Evolutionary conservation across 257 asterid species (phyloP), one percentile per base, ranked within the genome.

Genomic region (Salvia hispanica): DNA sequence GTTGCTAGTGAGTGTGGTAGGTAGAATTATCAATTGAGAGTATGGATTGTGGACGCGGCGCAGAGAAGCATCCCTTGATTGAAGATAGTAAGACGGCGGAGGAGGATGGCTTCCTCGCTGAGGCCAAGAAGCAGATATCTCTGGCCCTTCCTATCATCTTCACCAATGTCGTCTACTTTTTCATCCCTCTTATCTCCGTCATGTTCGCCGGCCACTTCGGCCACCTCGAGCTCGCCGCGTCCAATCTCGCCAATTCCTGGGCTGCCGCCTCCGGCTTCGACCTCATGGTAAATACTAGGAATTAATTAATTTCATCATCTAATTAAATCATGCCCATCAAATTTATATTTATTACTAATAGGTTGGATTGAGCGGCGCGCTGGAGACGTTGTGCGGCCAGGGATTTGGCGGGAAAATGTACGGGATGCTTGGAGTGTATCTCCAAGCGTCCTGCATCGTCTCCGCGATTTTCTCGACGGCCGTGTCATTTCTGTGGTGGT

Each of bases 191-290:
- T 0, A 80, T 81, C 46, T 86, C 97, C 0, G 95, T 91, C 28
- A 89, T 91, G 98, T 91, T 83, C 59, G 91, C 88, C 58, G 96
- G 97, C 69, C 95, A 91, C 76, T 79, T 88, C 63, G 97, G 96
- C 10, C 70, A 88, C 0, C 87, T 84, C 72, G 81, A 82, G 48
- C 88, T 91, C 9, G 98, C 98, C 1, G 94, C 78, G 25, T 58
- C 96, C 0, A 91, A 76, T 58, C 89, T 91, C 3, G 98, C 90
- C 6, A 85, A 85, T 70, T 87, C 96, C 0, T 87, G 90, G 96
- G 91, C 88, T 6, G 15, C 78, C 13, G 91, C 81, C 67, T 51
- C 92, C 12, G 96, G 95, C 44, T 69, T 77, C 28, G 74, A 86
- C 62, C 60, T 91, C 79, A 73, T 87, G 94, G 96, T 53, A 39